Evolutionary conservation across 2,329 filamentous ascomycete genomes (phyloP).

Genomic region (Mollisiaceae sp.): DNA sequence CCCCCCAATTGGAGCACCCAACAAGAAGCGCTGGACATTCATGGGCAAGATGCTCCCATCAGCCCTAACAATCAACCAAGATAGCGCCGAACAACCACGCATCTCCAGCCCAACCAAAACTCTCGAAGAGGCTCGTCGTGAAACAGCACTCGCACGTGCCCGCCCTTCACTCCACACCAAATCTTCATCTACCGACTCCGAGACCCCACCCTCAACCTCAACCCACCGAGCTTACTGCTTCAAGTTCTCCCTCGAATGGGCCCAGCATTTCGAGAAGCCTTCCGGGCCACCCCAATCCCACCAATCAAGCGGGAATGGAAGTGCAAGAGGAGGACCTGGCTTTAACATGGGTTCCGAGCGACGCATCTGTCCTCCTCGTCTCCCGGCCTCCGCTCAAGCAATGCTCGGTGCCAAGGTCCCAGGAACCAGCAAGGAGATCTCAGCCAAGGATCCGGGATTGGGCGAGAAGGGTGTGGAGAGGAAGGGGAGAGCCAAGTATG

Average conservation of each 20-base stretch:
- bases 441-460: conserved; percentile 34
- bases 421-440: conserved; percentile 35
- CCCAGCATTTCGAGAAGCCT: conserved; percentile 50
- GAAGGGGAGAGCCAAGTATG: conserved; percentile 58
- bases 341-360: conserved; percentile 49
- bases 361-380: conserved; percentile 68
- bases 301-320: no score
- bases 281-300: background rate
- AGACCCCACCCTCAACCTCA: conserved; percentile 56
- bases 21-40: conserved; percentile 67
- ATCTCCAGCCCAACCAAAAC: conserved; percentile 47
- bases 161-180: conserved; percentile 50
- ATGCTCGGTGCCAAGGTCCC: conserved; percentile 54
- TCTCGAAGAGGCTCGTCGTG: conserved; percentile 55
- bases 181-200: conserved; percentile 60
- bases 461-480: conserved; percentile 17
- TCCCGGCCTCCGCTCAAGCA: conserved; percentile 73
- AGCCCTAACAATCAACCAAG: conserved; percentile 38
- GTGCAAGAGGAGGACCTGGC: background rate
- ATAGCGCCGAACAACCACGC: conserved; percentile 13
- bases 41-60: conserved; percentile 66
- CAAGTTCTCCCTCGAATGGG: conserved; percentile 75
- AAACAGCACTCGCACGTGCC: conserved; percentile 53
- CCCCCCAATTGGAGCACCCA: conserved; percentile 27
- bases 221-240: conserved; percentile 61